A percentile compares a stretch with the other conserved stretches of the same genome.
These are phyloP conservation scores for Gnomoniopsis sp. DNA, from an alignment of 2,329 filamentous ascomycete species.

Conservation along the genomic window DNA sequence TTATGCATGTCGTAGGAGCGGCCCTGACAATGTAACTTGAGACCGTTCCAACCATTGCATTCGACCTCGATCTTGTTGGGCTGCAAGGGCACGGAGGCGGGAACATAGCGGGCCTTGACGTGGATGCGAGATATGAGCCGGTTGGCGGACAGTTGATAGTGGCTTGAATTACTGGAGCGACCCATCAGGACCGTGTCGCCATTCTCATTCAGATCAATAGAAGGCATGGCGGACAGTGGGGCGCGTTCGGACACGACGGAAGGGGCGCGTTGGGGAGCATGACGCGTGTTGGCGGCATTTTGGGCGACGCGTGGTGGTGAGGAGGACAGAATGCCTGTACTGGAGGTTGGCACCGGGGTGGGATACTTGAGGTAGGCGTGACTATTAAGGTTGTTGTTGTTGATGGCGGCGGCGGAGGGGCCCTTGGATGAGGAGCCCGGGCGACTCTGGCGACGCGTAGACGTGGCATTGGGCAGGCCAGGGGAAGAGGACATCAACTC, in stretches of 20 bases:
- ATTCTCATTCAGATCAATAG: slow-evolving; percentile 74
- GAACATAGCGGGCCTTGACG: slow-evolving; percentile 80
- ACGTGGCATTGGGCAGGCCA: slow-evolving; percentile 58
- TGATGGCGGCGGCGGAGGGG: background rate
- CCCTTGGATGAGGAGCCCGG: slow-evolving; percentile 31
- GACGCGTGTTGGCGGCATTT: slow-evolving; percentile 31
- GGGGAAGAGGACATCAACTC: slow-evolving; percentile 78
- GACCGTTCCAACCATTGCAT: slow-evolving; percentile 93
- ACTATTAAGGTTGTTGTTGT: background rate
- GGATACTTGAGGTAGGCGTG: slow-evolving; percentile 70
- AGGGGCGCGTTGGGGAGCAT: slow-evolving; percentile 56
- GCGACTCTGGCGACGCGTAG: slow-evolving; percentile 60
- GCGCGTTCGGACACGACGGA: slow-evolving; percentile 71
- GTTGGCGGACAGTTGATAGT: slow-evolving; percentile 90
- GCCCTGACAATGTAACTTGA: slow-evolving; percentile 88
- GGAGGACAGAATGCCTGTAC: slow-evolving; percentile 84
- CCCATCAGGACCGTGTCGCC: slow-evolving; percentile 85
- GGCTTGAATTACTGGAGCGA: slow-evolving; percentile 89
- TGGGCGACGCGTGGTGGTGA: slow-evolving; percentile 63
- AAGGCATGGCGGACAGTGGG: slow-evolving; percentile 80
- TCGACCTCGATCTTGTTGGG: slow-evolving; percentile 80
- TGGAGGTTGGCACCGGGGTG: slow-evolving; percentile 90
- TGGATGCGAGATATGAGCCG: slow-evolving; percentile 91
- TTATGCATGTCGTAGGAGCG: slow-evolving; percentile 82
- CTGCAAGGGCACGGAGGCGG: slow-evolving; percentile 61